Conservation (phyloP, 2,329 filamentous ascomycete genomes). For the Pestalotiopsis sp. region DNA sequence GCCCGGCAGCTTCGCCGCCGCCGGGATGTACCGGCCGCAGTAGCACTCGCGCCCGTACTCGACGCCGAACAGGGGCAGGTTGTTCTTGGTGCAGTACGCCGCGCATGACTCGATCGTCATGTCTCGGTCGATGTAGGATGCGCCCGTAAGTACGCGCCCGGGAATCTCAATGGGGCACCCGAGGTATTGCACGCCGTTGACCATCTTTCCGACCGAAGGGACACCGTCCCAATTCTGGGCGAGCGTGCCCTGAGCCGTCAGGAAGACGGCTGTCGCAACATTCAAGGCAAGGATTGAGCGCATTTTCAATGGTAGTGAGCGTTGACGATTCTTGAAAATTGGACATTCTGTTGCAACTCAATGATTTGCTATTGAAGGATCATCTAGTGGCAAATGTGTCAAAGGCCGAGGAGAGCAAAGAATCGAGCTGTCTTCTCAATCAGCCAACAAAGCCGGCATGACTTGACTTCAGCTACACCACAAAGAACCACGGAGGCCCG, state of each 20-base stretch:
- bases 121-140: conserved; percentile 17
- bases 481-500: conserved; percentile 3
- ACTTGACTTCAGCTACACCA: not conserved
- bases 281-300: not conserved
- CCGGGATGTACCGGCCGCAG: conserved; percentile 17
- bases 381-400: not conserved
- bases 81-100: conserved; percentile 21
- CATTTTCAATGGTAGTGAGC: not conserved
- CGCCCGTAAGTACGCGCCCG: conserved; percentile 20
- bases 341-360: not conserved
- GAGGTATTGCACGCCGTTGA: conserved; percentile 17
- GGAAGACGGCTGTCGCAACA: not conserved
- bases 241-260: not conserved
- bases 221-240: conserved; percentile 7
- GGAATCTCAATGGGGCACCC: conserved; percentile 22
- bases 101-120: conserved; percentile 24
- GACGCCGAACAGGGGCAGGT: conserved; percentile 19
- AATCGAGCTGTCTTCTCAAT: not conserved
- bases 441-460: conserved; percentile 1
- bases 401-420: not conserved
- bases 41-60: conserved; percentile 24
- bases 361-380: not conserved
- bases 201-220: conserved; percentile 3
- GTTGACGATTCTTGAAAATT: not conserved
- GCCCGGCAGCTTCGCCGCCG: not conserved